These are phyloP conservation scores for Berberis thunbergii DNA, from an alignment of 164 flowering plant species.

Conservation along the genomic window DNA sequence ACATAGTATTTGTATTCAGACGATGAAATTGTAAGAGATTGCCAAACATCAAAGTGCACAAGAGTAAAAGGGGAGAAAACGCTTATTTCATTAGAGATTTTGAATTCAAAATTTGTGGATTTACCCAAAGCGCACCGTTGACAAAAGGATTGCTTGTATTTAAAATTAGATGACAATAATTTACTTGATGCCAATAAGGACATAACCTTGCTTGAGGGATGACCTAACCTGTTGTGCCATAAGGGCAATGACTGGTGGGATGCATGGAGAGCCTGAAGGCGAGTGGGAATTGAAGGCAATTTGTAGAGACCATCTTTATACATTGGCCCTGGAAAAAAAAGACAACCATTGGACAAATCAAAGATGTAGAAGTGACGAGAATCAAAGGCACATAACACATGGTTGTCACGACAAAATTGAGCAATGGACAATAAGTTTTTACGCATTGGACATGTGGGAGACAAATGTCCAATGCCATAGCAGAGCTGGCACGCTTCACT, in stretches of 20 bases:
- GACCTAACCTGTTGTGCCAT: not conserved
- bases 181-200: not conserved
- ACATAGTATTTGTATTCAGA: not conserved
- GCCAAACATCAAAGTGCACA: not conserved
- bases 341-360: not conserved
- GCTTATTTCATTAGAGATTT: not conserved
- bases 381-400: not conserved
- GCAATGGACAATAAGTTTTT: not conserved
- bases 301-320: no score
- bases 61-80: not conserved
- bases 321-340: not conserved
- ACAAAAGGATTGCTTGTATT: not conserved
- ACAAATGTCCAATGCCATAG: not conserved
- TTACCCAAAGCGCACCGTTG: not conserved
- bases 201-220: not conserved
- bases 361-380: not conserved
- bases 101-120: not conserved
- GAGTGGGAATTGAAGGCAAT: no score
- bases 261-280: no score
- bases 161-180: not conserved
- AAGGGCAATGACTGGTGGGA: slow-evolving; percentile 1
- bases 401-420: not conserved
- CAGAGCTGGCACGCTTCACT: not conserved
- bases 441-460: not conserved
- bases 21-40: not conserved